Evolutionary conservation across 2,329 filamentous ascomycete species (phyloP).

Genomic region (Aspergillus sp.): DNA sequence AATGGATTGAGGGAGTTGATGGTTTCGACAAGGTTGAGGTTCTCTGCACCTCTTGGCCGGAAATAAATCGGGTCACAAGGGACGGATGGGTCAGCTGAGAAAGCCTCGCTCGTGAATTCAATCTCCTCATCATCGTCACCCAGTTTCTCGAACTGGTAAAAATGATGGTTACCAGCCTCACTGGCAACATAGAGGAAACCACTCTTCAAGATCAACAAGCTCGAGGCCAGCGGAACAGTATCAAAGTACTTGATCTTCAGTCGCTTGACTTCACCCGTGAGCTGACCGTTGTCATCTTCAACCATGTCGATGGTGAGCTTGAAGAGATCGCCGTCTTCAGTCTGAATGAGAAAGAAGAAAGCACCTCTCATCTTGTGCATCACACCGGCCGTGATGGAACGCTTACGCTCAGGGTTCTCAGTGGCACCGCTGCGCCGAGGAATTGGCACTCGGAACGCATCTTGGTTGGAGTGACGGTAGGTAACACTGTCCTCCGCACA

Average conservation of each 20-base stretch:
- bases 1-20: conserved; percentile 89
- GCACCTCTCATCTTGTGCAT: conserved; percentile 96
- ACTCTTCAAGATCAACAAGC: conserved; percentile 88
- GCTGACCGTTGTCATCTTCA: conserved; percentile 73
- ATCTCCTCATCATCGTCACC: conserved; percentile 92
- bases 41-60: conserved; percentile 74
- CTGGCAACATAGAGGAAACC: conserved; percentile 92
- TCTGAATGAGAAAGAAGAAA: conserved; percentile 96
- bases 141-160: conserved; percentile 97
- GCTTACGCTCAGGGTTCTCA: conserved; percentile 89
- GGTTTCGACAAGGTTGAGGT: conserved; percentile 80
- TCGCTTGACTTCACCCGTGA: conserved; percentile 76
- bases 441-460: conserved; percentile 84
- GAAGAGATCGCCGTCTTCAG: conserved; percentile 97
- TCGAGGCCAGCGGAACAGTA: conserved; percentile 85
- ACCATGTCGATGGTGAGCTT: conserved; percentile 93
- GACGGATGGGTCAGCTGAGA: conserved; percentile 71
- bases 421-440: conserved; percentile 83
- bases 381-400: conserved; percentile 84
- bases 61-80: conserved; percentile 82
- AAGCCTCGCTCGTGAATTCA: conserved; percentile 82
- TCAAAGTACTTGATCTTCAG: conserved; percentile 98
- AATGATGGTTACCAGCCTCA: conserved; percentile 88
- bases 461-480: conserved; percentile 94
- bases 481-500: conserved; percentile 94